Conservation (phyloP, 805 yeast genomes). For the Monosporozyma siamensis region DNA sequence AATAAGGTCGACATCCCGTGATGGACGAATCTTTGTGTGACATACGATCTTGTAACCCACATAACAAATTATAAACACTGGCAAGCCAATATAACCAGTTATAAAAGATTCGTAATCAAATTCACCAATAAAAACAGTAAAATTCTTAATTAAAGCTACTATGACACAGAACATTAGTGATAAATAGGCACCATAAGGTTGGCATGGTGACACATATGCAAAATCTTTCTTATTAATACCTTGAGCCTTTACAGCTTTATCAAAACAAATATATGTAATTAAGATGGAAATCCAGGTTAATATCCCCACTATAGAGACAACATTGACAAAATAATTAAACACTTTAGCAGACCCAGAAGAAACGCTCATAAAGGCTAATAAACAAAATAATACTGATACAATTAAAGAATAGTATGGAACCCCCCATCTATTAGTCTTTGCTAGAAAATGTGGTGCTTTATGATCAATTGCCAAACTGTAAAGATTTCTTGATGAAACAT, state of each 20-base stretch:
- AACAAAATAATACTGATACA: conserved; percentile 41
- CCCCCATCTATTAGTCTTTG: conserved; percentile 57
- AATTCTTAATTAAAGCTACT: conserved; percentile 55
- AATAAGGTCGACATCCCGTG: conserved; percentile 46
- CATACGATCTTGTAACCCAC: conserved; percentile 48
- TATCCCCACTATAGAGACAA: conserved; percentile 53
- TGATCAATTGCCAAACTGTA: conserved; percentile 44
- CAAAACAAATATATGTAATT: conserved; percentile 44
- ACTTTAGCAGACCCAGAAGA: conserved; percentile 41
- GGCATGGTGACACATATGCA: conserved; percentile 54
- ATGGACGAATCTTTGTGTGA: conserved; percentile 39
- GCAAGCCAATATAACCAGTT: conserved; percentile 65
- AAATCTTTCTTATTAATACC: conserved; percentile 38
- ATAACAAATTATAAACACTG: conserved; percentile 42
- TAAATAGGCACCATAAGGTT: conserved; percentile 55
- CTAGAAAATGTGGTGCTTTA: conserved; percentile 39
- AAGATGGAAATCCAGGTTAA: conserved; percentile 53
- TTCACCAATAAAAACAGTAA: conserved; percentile 54
- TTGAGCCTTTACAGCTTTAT: conserved; percentile 46
- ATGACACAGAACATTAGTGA: conserved; percentile 45
- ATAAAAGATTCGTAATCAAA: conserved; percentile 58
- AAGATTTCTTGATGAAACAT: conserved; percentile 43
- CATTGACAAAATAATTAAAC: conserved; percentile 51
- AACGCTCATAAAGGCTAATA: conserved; percentile 46
- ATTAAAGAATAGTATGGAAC: conserved; percentile 50